Evolutionary conservation across 352 stramenopile species (phyloP), one percentile per base, ranked within the genome.

Genomic region (Phytophthora ohioensis): DNA sequence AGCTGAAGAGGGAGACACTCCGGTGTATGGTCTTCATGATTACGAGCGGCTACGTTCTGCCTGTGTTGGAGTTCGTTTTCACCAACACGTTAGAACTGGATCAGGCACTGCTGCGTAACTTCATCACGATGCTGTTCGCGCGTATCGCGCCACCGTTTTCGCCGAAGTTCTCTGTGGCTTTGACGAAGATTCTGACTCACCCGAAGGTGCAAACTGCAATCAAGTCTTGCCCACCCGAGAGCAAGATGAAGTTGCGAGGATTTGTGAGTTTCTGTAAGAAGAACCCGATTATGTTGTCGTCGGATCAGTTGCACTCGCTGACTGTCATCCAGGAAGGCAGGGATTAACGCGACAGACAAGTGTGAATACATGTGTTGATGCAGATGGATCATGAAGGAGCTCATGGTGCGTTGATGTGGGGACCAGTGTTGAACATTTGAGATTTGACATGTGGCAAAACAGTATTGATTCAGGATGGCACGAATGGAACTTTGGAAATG

Each of bases 1-100:
- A 96, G 49, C 72, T 95, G 41, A 95, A 95, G 65, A 84, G 88
- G 1, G 89, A 96, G 64, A 91, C 87, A 13, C 76, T 96, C 43
- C 83, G 89, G 2, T 93, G 81, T 39, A 95, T 96, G 89, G 86
- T 94, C 17, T 93, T 91, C 57, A 91, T 96, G 82, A 93, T 96
- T 67, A 94, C 87, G 5, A 91, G 82, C 63, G 89, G 89, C 41
- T 96, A 96, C 42, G 87, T 96, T 6, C 64, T 96, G 17, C 89
- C 89, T 0, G 87, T 96, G 15, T 70, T 96, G 17, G 86, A 95
- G 67, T 96, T 94, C 56, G 82, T 96, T 42, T 85, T 84, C 17
- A 83, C 81, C 5, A 94, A 94, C 76, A 94, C 85, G 3, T 54
- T 90, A 11, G 86, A 94, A 47, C 72, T 96, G 6, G 89, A 96